phyloP scores from a whole-genome alignment of 192 early-diverging fungal species.

The Umbelopsis isabellina region DNA sequence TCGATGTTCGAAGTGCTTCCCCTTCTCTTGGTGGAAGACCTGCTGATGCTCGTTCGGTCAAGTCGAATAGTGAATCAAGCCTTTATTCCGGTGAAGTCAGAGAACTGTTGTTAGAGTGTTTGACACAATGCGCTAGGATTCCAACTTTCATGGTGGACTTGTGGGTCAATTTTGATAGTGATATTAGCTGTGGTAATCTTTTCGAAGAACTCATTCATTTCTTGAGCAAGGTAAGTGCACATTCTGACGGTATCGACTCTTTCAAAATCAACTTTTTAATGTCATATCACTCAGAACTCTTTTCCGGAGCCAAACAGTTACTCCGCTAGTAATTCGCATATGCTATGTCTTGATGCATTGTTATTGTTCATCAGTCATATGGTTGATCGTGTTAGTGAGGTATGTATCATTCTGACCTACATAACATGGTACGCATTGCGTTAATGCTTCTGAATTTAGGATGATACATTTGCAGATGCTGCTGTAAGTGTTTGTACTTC shows the following conservation, averaged over 20 bases:
- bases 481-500: neutral
- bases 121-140: constrained; percentile 73
- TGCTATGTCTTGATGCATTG: constrained; percentile 73
- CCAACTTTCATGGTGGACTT: constrained; percentile 83
- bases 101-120: constrained; percentile 82
- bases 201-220: constrained; percentile 87
- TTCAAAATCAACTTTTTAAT: neutral
- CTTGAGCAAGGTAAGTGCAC: constrained; percentile 64
- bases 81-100: constrained; percentile 77
- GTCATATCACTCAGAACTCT: constrained; percentile 55
- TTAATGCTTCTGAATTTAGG: neutral
- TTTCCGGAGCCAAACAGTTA: constrained; percentile 78
- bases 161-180: constrained; percentile 95
- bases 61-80: constrained; percentile 26
- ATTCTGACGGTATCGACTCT: neutral
- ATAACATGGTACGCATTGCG: neutral
- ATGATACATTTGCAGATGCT: neutral
- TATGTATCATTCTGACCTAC: constrained; percentile 19
- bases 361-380: constrained; percentile 72
- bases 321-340: constrained; percentile 63
- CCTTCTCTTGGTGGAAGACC: constrained; percentile 32
- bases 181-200: constrained; percentile 78
- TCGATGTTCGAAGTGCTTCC: constrained; percentile 34
- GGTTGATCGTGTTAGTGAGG: constrained; percentile 61
- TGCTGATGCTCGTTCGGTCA: constrained; percentile 21